Conservation (phyloP, 305 asterid species). For the Fraxinus paxiana region DNA sequence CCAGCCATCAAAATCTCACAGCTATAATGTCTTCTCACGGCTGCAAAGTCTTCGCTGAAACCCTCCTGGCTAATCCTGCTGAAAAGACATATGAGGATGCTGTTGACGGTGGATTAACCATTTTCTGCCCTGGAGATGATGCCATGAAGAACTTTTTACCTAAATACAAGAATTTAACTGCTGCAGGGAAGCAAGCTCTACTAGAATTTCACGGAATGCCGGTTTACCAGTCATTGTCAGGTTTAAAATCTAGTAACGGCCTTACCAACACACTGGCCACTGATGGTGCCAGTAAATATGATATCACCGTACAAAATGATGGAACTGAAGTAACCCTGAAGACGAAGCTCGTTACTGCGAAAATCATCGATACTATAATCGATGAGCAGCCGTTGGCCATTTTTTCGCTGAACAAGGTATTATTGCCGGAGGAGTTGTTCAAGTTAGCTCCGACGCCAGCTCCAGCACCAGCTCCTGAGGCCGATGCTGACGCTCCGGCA, state of each 20-base stretch:
- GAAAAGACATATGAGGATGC: conserved; percentile 48
- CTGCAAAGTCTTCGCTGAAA: conserved; percentile 75
- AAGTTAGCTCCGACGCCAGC: conserved; percentile 50
- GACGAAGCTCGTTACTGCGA: conserved; percentile 66
- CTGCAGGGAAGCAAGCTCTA: conserved; percentile 45
- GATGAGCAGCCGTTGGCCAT: conserved; percentile 68
- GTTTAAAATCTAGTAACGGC: conserved; percentile 65
- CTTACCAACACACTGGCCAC: conserved; percentile 61
- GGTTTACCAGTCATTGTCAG: conserved; percentile 47
- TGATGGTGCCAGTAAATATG: conserved; percentile 52
- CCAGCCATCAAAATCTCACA: conserved; percentile 57
- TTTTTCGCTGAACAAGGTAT: conserved; percentile 55
- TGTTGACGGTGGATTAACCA: conserved; percentile 62
- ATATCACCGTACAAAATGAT: conserved; percentile 66
- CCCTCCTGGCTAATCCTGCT: conserved; percentile 53
- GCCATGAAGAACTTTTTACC: conserved; percentile 71
- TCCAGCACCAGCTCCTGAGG: conserved; percentile 50
- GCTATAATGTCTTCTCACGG: conserved; percentile 69
- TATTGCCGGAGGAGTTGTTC: conserved; percentile 65
- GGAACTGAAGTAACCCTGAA: conserved; percentile 60
- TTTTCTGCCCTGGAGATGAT: conserved; percentile 82
- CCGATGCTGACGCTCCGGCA: conserved; percentile 53
- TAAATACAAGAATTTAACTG: conserved; percentile 54
- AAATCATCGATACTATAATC: conserved; percentile 43
- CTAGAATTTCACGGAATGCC: conserved; percentile 78